Evolutionary conservation across 306 rosid species (phyloP), one percentile per base, ranked within the genome.

Genomic region (Rosa rugosa): DNA sequence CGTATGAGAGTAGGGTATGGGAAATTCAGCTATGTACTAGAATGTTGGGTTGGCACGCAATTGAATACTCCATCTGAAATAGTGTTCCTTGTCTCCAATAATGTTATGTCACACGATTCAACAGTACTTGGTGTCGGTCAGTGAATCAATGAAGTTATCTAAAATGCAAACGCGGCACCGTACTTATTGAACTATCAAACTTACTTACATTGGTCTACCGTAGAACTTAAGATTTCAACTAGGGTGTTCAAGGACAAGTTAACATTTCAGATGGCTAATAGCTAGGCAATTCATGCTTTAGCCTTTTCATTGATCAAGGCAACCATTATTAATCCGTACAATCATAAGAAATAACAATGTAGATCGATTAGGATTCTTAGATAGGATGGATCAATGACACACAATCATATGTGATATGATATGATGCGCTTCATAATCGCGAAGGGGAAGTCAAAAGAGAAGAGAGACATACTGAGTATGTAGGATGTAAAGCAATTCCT

Each of bases 381-480:
- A 75, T 69, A 75, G 47, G 72, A 63, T 20, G 69, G 44, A 74
- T 71, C 71, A 56, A 68, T 70, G 71, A 23, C 14, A 36, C 42
- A 41, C 22, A 38, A 54, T 13, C 8, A 22, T 45, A 22, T 18
- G 18, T 57, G 16, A 44, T 23, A 38, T 65, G 63, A 72, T 63
- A 67, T 44, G 36, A n/a, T 56, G 80, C 40, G 71, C 79, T 60
- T 82, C 71, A 82, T 53, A 53, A 69, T 73, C 66, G 60, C 62
- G 25, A 65, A 54, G 11, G 63, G 80, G 85, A 85, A 83, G 92
- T 90, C 95, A 88, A 90, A 90, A 90, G 91, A 79, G 81, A 82
- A 60, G 84, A 80, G 87, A 82, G 88, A 88, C 88, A 88, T 53
- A 66, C 87, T 80, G 92, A 87, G 87, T 88, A 47, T 74, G 89